phyloP scores from a whole-genome alignment of 192 early-diverging fungal species.

The Geranomyces michiganensis region DNA sequence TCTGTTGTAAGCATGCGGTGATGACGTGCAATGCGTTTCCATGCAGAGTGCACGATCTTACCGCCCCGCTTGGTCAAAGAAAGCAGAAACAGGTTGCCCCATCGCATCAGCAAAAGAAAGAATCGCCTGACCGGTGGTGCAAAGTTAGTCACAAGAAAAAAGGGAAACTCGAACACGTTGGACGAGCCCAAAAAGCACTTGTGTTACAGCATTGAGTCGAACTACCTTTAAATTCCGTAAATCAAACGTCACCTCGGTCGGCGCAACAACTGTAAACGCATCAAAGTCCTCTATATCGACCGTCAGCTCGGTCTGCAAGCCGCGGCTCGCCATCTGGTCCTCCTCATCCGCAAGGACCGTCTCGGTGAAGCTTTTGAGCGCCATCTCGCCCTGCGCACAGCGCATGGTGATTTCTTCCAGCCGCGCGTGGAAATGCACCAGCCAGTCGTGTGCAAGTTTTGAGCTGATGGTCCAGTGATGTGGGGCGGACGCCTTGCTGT shows the following conservation, averaged over 20 bases:
- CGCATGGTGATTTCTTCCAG: conserved; percentile 45
- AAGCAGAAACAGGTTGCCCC: conserved; percentile 39
- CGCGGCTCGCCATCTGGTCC: conserved; percentile 20
- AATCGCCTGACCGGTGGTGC: too few species aligned
- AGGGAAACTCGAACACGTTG: too few species aligned
- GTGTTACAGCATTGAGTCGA: too few species aligned
- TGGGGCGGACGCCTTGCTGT: conserved; percentile 35
- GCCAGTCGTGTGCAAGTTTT: conserved; percentile 49
- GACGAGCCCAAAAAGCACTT: background rate
- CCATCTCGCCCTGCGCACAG: conserved; percentile 25
- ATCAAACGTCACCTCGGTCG: conserved; percentile 35
- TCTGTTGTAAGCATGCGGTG: too few species aligned
- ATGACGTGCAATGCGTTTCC: background rate
- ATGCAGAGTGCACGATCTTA: conserved; percentile 28
- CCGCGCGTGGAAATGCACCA: conserved; percentile 32
- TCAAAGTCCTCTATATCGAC: conserved; percentile 51
- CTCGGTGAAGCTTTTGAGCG: conserved; percentile 33
- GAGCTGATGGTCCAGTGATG: conserved; percentile 35
- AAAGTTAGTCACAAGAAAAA: too few species aligned
- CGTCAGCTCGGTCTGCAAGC: conserved; percentile 42
- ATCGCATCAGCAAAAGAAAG: conserved; percentile 45
- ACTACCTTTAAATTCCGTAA: conserved; percentile 49
- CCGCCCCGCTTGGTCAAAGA: conserved; percentile 46
- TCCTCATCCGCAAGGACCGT: background rate
- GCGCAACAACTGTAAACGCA: conserved; percentile 31